These are phyloP conservation scores for Wickerhamomyces bovis DNA, from an alignment of 805 yeast genomes.

Conservation along the genomic window DNA sequence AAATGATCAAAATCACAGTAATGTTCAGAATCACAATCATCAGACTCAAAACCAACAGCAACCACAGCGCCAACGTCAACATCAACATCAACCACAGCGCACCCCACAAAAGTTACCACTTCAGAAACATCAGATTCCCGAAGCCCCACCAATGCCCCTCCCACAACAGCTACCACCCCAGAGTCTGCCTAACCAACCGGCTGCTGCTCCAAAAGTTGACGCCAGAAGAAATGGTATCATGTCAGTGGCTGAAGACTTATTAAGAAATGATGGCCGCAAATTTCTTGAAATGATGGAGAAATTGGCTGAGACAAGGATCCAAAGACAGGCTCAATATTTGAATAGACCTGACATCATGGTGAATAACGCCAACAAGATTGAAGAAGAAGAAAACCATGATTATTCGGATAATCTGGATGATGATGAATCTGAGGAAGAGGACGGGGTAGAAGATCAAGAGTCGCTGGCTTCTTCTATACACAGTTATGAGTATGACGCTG, in stretches of 20 bases:
- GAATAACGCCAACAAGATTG: constrained; percentile 22
- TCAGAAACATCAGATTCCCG: neutral
- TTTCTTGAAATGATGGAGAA: constrained; percentile 78
- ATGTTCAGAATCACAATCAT: neutral
- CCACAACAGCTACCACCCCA: neutral
- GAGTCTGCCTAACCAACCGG: neutral
- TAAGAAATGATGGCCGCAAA: constrained; percentile 70
- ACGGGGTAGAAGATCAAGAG: neutral
- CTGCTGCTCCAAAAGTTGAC: constrained; percentile 5
- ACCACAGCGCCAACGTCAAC: neutral
- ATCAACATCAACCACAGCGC: neutral
- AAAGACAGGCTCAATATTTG: constrained; percentile 18
- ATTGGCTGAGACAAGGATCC: constrained; percentile 49
- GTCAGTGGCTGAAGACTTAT: constrained; percentile 72
- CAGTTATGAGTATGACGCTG: neutral
- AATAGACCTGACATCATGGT: constrained; percentile 10
- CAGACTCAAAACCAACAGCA: constrained; percentile 1
- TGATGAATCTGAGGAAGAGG: constrained; percentile 10
- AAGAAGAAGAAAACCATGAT: constrained; percentile 24
- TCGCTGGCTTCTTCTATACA: neutral
- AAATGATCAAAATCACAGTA: constrained; percentile 3
- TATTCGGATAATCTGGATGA: constrained; percentile 20
- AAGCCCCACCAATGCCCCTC: neutral
- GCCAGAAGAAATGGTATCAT: constrained; percentile 35
- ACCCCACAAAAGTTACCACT: neutral